phyloP scores from a whole-genome alignment of 2,329 filamentous ascomycete species.

The Elsinoe perseae region DNA sequence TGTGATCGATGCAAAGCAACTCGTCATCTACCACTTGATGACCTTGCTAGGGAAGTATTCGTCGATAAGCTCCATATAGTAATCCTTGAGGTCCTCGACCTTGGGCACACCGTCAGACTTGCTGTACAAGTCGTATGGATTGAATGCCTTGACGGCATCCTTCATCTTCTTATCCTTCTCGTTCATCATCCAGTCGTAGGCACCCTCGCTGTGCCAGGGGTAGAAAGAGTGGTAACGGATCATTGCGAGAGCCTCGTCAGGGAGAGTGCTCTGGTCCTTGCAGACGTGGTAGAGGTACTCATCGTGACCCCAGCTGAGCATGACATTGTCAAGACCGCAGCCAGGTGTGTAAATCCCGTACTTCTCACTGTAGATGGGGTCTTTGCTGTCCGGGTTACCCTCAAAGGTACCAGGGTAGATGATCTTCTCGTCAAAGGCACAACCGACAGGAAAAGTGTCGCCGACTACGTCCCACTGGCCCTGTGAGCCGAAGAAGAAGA shows the following conservation, averaged over 20 bases:
- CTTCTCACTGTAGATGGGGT: constrained; percentile 67
- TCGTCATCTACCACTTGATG: constrained; percentile 53
- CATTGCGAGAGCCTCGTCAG: constrained; percentile 79
- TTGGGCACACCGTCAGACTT: constrained; percentile 78
- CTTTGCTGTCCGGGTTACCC: constrained; percentile 63
- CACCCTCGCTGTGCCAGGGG: constrained; percentile 77
- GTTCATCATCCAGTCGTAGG: constrained; percentile 76
- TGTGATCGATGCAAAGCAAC: neutral
- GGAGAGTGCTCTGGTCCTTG: constrained; percentile 72
- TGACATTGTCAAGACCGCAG: constrained; percentile 78
- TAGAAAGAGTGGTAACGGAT: constrained; percentile 92
- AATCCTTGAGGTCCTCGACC: constrained; percentile 68
- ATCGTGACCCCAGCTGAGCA: constrained; percentile 86
- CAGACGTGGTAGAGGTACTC: constrained; percentile 82
- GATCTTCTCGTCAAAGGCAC: constrained; percentile 65
- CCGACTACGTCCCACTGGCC: constrained; percentile 94
- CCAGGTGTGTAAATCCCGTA: constrained; percentile 71
- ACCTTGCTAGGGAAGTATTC: constrained; percentile 59
- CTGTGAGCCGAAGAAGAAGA: constrained; percentile 72
- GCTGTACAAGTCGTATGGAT: constrained; percentile 86
- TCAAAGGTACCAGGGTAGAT: constrained; percentile 74
- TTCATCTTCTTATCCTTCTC: constrained; percentile 74
- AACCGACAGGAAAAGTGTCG: constrained; percentile 74
- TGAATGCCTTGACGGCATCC: constrained; percentile 74
- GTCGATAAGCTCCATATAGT: constrained; percentile 66